Percentiles rank a stretch among this genome's conserved stretches.
Conservation (phyloP, 1,284 basidiomycete genomes). For the Takashimella tepidaria region DNA sequence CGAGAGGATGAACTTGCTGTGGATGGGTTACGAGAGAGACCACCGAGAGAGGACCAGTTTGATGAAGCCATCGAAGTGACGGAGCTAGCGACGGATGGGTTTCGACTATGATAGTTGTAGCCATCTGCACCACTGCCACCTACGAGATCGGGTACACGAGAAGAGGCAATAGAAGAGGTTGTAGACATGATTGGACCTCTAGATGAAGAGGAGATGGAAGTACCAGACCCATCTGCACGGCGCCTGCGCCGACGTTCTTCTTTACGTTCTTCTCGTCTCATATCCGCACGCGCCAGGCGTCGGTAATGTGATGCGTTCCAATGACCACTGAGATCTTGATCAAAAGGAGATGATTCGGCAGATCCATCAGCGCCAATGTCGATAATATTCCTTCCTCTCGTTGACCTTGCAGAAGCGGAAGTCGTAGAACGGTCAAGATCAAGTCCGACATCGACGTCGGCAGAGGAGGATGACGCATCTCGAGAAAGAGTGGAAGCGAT, state of each 20-base stretch:
- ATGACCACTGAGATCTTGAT: conserved; percentile 14
- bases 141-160: conserved; percentile 35
- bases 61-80: conserved; percentile 27
- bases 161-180: conserved; percentile 20
- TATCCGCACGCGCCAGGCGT: conserved; percentile 37
- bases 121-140: conserved; percentile 11
- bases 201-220: conserved; percentile 16
- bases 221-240: conserved; percentile 27
- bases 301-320: conserved; percentile 43
- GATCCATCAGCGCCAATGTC: conserved; percentile 1
- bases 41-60: conserved; percentile 12
- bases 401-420: conserved; percentile 7
- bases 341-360: background rate
- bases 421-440: too few relatives aligned
- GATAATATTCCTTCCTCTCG: too few relatives aligned
- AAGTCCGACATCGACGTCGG: background rate
- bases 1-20: conserved; percentile 12
- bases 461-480: conserved; percentile 13
- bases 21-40: conserved; percentile 31
- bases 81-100: conserved; percentile 29
- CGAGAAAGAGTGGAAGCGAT: conserved; percentile 16
- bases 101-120: conserved; percentile 24
- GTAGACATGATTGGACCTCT: conserved; percentile 23
- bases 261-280: conserved; percentile 32
- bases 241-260: conserved; percentile 30